Evolutionary conservation across 192 early-diverging fungal genomes (phyloP).

Genomic region (Podila epicladia): DNA sequence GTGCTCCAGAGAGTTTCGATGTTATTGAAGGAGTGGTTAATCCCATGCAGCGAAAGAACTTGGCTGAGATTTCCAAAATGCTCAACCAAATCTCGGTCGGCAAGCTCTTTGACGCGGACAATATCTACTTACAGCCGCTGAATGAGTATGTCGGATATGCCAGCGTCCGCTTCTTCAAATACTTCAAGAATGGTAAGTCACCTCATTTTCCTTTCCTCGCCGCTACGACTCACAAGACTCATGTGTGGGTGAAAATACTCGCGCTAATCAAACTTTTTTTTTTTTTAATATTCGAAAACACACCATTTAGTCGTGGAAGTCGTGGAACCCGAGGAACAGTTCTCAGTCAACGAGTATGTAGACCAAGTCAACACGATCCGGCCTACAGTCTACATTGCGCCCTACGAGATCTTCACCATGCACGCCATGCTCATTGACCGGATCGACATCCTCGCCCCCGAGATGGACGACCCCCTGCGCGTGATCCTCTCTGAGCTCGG

Average conservation of each 20-base stretch:
- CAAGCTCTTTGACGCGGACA: conserved; percentile 76
- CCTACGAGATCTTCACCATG: conserved; percentile 90
- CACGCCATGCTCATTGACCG: conserved; percentile 86
- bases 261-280: not conserved
- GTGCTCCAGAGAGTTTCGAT: conserved; percentile 96
- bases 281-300: not conserved
- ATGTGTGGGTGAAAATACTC: conserved; percentile 3
- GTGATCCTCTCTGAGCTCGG: conserved; percentile 78
- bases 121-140: conserved; percentile 75
- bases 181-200: conserved; percentile 81
- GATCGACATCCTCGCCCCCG: conserved; percentile 77
- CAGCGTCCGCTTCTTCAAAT: conserved; percentile 80
- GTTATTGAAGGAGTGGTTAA: conserved; percentile 88
- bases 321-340: conserved; percentile 86
- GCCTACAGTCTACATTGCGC: conserved; percentile 89
- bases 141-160: conserved; percentile 87
- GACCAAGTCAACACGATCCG: conserved; percentile 84
- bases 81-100: conserved; percentile 95
- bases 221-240: not conserved
- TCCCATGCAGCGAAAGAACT: conserved; percentile 94
- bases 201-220: not conserved
- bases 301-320: conserved; percentile 77
- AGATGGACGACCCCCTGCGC: conserved; percentile 69
- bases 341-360: conserved; percentile 90
- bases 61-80: conserved; percentile 95